A percentile compares a stretch with the other conserved stretches of the same genome.
Conservation (phyloP, 2,329 filamentous ascomycete species). For the Pseudofabraea citricarpa region DNA sequence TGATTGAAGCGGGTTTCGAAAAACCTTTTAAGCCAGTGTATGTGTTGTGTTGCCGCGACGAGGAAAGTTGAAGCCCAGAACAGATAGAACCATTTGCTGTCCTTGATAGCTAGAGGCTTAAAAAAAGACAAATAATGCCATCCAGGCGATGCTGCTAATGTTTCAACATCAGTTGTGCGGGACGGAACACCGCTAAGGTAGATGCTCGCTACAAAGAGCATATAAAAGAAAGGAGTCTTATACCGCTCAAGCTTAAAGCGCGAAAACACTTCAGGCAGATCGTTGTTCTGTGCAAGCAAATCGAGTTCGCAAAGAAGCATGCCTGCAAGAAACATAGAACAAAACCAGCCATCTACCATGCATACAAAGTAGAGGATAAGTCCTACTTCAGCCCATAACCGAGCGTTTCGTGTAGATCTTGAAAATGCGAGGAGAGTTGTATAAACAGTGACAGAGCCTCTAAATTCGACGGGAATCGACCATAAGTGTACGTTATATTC, state of each 20-base stretch:
- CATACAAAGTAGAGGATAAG: slow-evolving; percentile 64
- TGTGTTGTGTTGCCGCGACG: slow-evolving; percentile 48
- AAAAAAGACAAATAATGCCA: slow-evolving; percentile 37
- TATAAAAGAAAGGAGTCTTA: slow-evolving; percentile 47
- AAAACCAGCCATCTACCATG: slow-evolving; percentile 59
- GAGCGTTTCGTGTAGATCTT: slow-evolving; percentile 45
- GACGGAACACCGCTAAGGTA: slow-evolving; percentile 59
- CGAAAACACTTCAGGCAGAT: slow-evolving; percentile 45
- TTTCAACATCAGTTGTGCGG: slow-evolving; percentile 37
- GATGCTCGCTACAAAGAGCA: slow-evolving; percentile 46
- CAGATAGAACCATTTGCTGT: slow-evolving; percentile 65
- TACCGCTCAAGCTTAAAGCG: slow-evolving; percentile 34
- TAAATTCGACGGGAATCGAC: slow-evolving; percentile 61
- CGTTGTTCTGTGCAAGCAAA: slow-evolving; percentile 41
- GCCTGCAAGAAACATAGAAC: slow-evolving; percentile 55
- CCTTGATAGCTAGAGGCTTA: slow-evolving; percentile 60
- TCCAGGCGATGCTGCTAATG: slow-evolving; percentile 50
- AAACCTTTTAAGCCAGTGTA: slow-evolving; percentile 51
- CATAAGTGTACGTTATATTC: slow-evolving; percentile 55
- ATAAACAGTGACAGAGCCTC: slow-evolving; percentile 59
- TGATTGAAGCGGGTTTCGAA: slow-evolving; percentile 57
- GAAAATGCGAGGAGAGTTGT: slow-evolving; percentile 51
- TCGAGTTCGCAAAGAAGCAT: slow-evolving; percentile 61
- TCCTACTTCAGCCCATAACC: slow-evolving; percentile 46
- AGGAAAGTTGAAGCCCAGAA: slow-evolving; percentile 55